These are phyloP conservation scores for Nitzschia sp. DNA, from an alignment of 108 stramenopile species.

Conservation along the genomic window DNA sequence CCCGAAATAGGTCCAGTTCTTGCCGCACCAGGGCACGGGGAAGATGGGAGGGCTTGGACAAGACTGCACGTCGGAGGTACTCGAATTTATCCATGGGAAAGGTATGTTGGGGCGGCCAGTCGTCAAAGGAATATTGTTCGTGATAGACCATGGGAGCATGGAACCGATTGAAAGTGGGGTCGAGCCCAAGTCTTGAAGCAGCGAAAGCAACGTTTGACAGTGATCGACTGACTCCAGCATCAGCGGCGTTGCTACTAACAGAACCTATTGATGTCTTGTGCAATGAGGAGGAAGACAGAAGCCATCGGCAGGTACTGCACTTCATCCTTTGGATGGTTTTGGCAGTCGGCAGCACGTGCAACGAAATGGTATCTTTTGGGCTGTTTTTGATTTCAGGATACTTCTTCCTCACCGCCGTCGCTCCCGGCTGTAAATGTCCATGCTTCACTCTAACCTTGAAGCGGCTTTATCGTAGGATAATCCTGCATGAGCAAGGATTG, in stretches of 20 bases:
- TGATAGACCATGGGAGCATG: slow-evolving; percentile 78
- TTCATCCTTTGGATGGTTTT: not conserved
- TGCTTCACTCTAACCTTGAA: too few relatives aligned
- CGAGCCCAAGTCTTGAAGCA: slow-evolving; percentile 46
- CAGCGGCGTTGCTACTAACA: not conserved
- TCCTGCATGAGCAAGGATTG: too few relatives aligned
- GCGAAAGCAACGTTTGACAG: not conserved
- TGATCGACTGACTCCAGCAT: not conserved
- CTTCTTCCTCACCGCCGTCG: too few relatives aligned
- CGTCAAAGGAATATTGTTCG: slow-evolving; percentile 61
- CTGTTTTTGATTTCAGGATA: too few relatives aligned
- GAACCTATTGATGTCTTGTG: not conserved
- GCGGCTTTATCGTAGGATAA: too few relatives aligned
- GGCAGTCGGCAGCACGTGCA: not conserved
- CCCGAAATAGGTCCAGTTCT: slow-evolving; percentile 52
- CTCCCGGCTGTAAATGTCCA: too few relatives aligned
- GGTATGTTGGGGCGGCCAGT: slow-evolving; percentile 67
- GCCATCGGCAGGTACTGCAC: slow-evolving; percentile 3
- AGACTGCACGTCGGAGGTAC: slow-evolving; percentile 46
- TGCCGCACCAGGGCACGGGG: slow-evolving; percentile 49
- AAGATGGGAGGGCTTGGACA: slow-evolving; percentile 25
- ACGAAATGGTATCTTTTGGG: too few relatives aligned
- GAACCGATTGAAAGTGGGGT: slow-evolving; percentile 54
- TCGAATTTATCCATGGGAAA: slow-evolving; percentile 71
- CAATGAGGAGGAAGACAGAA: not conserved